A percentile compares a stretch with the other conserved stretches of the same genome.
Conservation (phyloP, 495 filamentous ascomycete genomes). For the Parmelia sp. region DNA sequence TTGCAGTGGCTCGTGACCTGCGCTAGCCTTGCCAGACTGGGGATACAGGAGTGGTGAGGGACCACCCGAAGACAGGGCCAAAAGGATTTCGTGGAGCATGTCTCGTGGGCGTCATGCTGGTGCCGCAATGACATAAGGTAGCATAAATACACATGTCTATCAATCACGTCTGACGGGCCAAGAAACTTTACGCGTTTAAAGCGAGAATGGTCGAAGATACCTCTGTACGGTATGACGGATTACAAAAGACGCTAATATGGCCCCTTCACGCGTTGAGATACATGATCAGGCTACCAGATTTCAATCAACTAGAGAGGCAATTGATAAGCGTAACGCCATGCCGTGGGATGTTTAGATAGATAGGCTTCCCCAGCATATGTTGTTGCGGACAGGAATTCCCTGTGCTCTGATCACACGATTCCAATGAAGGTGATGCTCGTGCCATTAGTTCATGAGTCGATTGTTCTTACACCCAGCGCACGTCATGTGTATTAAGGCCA, state of each 20-base stretch:
- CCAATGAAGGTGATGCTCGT: not conserved
- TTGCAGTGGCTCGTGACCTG: constrained; percentile 38
- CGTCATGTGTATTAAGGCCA: not conserved
- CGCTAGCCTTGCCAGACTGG: constrained; percentile 32
- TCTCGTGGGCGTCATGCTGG: constrained; percentile 10
- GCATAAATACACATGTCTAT: not conserved
- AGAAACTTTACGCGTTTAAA: not conserved
- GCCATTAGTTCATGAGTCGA: not conserved
- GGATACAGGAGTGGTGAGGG: constrained; percentile 70
- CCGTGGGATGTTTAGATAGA: too few species aligned
- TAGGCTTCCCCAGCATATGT: too few species aligned
- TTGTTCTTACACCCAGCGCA: not conserved
- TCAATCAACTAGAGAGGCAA: too few species aligned
- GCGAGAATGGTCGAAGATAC: too few species aligned
- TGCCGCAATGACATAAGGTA: not conserved
- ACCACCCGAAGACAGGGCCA: constrained; percentile 80
- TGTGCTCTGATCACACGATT: not conserved
- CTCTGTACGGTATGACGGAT: too few species aligned
- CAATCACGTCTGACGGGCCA: not conserved
- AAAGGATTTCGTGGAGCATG: constrained; percentile 96
- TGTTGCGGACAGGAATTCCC: not conserved
- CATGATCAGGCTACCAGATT: too few species aligned
- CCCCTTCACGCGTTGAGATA: not conserved
- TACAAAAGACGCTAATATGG: too few species aligned
- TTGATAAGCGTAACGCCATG: too few species aligned